Evolutionary conservation across 441 rosid species (phyloP), one percentile per base, ranked within the genome.

Genomic region (Syzygium malaccense): DNA sequence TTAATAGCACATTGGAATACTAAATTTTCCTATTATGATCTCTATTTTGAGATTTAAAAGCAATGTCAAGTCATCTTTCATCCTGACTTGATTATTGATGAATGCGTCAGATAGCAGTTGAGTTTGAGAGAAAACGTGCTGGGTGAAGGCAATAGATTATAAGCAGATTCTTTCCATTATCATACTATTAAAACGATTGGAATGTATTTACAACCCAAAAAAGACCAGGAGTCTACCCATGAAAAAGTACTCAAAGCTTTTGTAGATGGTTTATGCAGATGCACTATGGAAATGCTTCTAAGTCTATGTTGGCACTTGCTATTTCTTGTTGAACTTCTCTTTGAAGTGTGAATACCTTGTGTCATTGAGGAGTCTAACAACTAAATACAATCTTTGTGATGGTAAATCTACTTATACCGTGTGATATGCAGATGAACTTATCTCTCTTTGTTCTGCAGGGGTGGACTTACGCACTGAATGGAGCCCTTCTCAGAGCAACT

Each of bases 381-480:
- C 14, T 75, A 37, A 75, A 75, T 37, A 75, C 83, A 41, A 75
- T n/a, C 51, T 37, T 75, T 41, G 51, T 20, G 83, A 75, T 75
- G 51, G 83, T 41, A 41, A 75, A 75, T 75, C 83, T 75, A 75
- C 25, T 75, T 20, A 75, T 85, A 85, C 86, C 2, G 0, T 12
- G 37, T 86, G 88, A 51, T 66, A 51, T 20, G 56, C 20, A 60
- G 57, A 28, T 7, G n/a, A 6, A 51, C 23, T 78, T 56, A 12
- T 55, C 45, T 55, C 80, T 8, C 25, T 58, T 7, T 91, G 90
- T 87, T 86, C 86, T 91, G 88, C 93, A 96, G 98, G 99, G 96
- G 80, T 96, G 99, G 98, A 96, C 99, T 26, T 98, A 98, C 89
- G 93, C 94, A 66, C 91, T 96, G 92, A 93, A 93, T 54, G 99